These are phyloP conservation scores for Hemerocallis citrina DNA, from an alignment of 106 monocot species.

Conservation along the genomic window DNA sequence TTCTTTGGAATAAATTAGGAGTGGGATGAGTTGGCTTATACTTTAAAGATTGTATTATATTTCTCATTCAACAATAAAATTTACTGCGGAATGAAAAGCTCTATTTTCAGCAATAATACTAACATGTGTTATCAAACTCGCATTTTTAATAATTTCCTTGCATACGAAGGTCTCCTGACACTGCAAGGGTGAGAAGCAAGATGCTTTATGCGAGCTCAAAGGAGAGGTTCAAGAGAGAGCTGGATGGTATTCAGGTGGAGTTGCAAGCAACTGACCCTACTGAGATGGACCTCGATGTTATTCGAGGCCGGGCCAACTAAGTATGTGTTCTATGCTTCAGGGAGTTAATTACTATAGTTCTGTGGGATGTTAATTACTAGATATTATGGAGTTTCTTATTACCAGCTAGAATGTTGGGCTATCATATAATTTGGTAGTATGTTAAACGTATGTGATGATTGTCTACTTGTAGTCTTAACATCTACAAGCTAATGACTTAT, in stretches of 20 bases:
- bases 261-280: slow-evolving; percentile 28
- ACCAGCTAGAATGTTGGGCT: neutral
- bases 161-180: slow-evolving; percentile 29
- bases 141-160: no score
- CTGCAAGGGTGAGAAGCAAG: slow-evolving; percentile 24
- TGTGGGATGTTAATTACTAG: slow-evolving; percentile 7
- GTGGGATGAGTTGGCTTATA: no score
- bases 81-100: no score
- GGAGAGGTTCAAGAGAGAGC: slow-evolving; percentile 29
- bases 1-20: no score
- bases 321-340: slow-evolving; percentile 9
- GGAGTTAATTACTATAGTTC: slow-evolving; percentile 1
- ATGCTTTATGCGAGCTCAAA: slow-evolving; percentile 35
- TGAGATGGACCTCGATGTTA: slow-evolving; percentile 29
- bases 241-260: slow-evolving; percentile 31
- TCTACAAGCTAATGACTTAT: slow-evolving; percentile 7
- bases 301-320: slow-evolving; percentile 23
- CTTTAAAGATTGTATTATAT: no score
- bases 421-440: slow-evolving; percentile 15
- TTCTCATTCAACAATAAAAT: no score
- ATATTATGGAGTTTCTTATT: slow-evolving; percentile 8
- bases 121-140: no score
- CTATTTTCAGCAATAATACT: no score
- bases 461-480: slow-evolving; percentile 8
- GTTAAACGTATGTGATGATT: slow-evolving; percentile 6